Evolutionary conservation across 768 basidiomycete species (phyloP), one percentile per base, ranked within the genome.

Genomic region (Trametopsis cervina): DNA sequence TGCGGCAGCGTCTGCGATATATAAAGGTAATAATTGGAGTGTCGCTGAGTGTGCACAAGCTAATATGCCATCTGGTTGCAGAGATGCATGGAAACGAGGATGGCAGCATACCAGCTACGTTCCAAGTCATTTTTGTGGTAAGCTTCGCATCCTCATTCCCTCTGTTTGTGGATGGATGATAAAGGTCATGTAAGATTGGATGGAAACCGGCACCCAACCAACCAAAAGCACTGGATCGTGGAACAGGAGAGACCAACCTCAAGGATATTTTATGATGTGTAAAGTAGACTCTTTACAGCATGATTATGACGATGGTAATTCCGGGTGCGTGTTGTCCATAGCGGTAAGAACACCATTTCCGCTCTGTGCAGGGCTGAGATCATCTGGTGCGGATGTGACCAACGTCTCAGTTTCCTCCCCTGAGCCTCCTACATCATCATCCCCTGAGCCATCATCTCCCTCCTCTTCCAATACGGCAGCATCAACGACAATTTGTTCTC

Each of bases 61-160:
- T 36, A 39, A 33, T 13, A 25, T 20, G n/a, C 35, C 20, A n/a
- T n/a, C n/a, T n/a, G n/a, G n/a, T 21, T 50, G 20, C 56, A 97
- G 94, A 85, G 51, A 59, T 98, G 44, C 85, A 97, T 62, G 91
- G 88, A 7, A 73, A 83, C 49, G 80, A 84, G 58, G 88, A 93
- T 59, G 90, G 89, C 13, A 75, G 76, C 11, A 73, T 98, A 27
- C 89, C 94, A 2, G 96, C 96, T 13, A 99, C 96, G 4, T 99
- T 97, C 66, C 91, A 97, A 61, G 73, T 97, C 40, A 91, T 98
- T 47, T 96, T 89, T 64, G 84, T 97, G 77, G 95, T 90, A 54
- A 53, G 75, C n/a, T n/a, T n/a, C n/a, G n/a, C n/a, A n/a, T n/a
- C n/a, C n/a, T n/a, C n/a, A n/a, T n/a, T n/a, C n/a, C n/a, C n/a